Base-by-base conservation (phyloP, 306 rosid genomes). In the Crotalaria pallida region DNA sequence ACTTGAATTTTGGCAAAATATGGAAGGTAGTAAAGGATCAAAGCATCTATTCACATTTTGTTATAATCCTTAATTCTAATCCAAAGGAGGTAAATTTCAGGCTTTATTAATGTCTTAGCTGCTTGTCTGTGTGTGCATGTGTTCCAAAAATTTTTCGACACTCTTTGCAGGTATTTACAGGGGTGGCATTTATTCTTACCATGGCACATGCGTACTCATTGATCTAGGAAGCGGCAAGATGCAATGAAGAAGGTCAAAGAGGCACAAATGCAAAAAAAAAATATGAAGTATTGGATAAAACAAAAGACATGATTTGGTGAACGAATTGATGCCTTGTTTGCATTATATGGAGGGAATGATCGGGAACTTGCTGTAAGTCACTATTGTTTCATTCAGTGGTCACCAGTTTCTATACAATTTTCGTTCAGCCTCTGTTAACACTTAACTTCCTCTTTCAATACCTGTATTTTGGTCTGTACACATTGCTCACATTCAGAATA, bases 121-220 rank as follows among this genome's bases (percentile, higher is more conserved):
- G 50, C 51, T 69, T 53, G 38, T 26, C 33, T 27, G 31, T 51
- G 27, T 48, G 67, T 29, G 51, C 13, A 49, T 58, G 52, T 15
- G 9, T 18, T 31, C 26, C 21, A 33, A 29, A 49, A 19, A 33
- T 61, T n/a, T 72, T 8, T 27, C 63, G 34, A 49, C 58, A 66
- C 49, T 58, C 31, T 62, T 70, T 76, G 45, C 77, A 91, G 97
- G 72, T 85, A 88, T 75, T 92, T 86, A 83, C 88, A 82, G 77
- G 96, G 97, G 7, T 91, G 97, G 58, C 96, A 91, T 61, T 78
- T 91, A 76, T 91, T 86, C 83, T 73, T 91, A 72, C 97, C 97
- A 65, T 88, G 92, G 17, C 88, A 86, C 66, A 86, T 91, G 97
- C 96, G 92, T 40, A 91, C 96, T 74, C 97, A 88, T 76, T 90